phyloP scores from a whole-genome alignment of 768 basidiomycete genomes.

The Panaeolus cyanescens region DNA sequence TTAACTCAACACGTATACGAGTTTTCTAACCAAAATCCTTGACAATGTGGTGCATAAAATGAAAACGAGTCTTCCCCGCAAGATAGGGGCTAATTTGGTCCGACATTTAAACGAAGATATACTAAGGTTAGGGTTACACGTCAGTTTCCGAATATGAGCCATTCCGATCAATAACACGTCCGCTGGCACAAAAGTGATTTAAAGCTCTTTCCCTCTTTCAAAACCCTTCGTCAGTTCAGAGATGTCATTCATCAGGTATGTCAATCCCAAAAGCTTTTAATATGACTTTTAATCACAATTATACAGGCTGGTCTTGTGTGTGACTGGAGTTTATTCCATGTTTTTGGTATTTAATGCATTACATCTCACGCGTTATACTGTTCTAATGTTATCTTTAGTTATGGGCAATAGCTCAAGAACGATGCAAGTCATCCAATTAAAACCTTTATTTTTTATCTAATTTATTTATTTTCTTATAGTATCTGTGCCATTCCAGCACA shows the following conservation, averaged over 20 bases:
- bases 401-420: constrained; percentile 94
- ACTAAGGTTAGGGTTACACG: constrained; percentile 23
- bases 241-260: constrained; percentile 34
- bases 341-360: constrained; percentile 66
- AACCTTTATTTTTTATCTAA: not conserved
- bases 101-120: not conserved
- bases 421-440: constrained; percentile 52
- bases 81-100: not conserved
- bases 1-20: too few species aligned
- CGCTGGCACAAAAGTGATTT: constrained; percentile 9
- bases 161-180: constrained; percentile 8
- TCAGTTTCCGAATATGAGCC: constrained; percentile 10
- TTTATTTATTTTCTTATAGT: constrained; percentile 44
- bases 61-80: not conserved
- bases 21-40: too few species aligned
- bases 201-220: constrained; percentile 8
- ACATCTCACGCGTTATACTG: not conserved
- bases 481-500: constrained; percentile 79
- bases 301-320: constrained; percentile 71
- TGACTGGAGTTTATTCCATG: constrained; percentile 89
- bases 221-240: constrained; percentile 1
- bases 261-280: not conserved
- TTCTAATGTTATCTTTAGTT: constrained; percentile 43
- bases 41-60: too few species aligned
- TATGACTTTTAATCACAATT: not conserved